phyloP scores from a whole-genome alignment of 2,329 filamentous ascomycete species.

The Cladosporium halotolerans region DNA sequence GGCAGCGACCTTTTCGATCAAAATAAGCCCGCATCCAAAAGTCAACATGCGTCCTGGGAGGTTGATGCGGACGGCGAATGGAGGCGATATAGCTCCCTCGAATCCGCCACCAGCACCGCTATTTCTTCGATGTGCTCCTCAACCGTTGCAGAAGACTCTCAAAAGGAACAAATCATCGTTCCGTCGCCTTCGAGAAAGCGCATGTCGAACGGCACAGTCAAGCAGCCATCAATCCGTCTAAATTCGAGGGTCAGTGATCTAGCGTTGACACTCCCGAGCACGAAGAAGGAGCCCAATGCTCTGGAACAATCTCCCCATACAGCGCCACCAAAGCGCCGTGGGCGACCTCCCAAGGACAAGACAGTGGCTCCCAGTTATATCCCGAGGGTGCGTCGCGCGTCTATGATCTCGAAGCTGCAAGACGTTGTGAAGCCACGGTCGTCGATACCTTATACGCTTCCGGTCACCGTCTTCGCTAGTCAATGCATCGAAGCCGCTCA shows the following conservation, averaged over 20 bases:
- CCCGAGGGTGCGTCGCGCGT: slow-evolving; percentile 19
- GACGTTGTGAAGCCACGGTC: slow-evolving; percentile 40
- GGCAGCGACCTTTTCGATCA: slow-evolving; percentile 27
- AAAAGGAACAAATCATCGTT: slow-evolving; percentile 12
- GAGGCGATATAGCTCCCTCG: slow-evolving; percentile 28
- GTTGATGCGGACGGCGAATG: slow-evolving; percentile 25
- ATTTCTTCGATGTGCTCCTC: slow-evolving; percentile 30
- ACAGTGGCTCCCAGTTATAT: slow-evolving; percentile 12
- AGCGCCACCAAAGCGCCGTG: slow-evolving; percentile 24
- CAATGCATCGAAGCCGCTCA: slow-evolving; percentile 89
- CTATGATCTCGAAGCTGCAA: slow-evolving; percentile 21
- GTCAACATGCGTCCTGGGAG: slow-evolving; percentile 3
- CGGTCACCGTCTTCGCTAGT: slow-evolving; percentile 72
- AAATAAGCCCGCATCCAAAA: slow-evolving; percentile 12
- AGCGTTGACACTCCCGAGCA: not conserved
- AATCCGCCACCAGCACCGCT: slow-evolving; percentile 29
- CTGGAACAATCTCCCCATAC: not conserved
- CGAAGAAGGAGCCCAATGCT: not conserved
- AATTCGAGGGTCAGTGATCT: slow-evolving; percentile 1
- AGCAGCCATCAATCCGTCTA: slow-evolving; percentile 12
- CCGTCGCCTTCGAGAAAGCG: slow-evolving; percentile 22
- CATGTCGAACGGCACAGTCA: slow-evolving; percentile 26
- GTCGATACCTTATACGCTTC: slow-evolving; percentile 72
- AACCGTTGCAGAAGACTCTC: slow-evolving; percentile 22
- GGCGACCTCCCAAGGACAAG: slow-evolving; percentile 27